A percentile compares a stretch with the other conserved stretches of the same genome.
Conservation (phyloP, 2,329 filamentous ascomycete species). For the Orbilia javanica region DNA sequence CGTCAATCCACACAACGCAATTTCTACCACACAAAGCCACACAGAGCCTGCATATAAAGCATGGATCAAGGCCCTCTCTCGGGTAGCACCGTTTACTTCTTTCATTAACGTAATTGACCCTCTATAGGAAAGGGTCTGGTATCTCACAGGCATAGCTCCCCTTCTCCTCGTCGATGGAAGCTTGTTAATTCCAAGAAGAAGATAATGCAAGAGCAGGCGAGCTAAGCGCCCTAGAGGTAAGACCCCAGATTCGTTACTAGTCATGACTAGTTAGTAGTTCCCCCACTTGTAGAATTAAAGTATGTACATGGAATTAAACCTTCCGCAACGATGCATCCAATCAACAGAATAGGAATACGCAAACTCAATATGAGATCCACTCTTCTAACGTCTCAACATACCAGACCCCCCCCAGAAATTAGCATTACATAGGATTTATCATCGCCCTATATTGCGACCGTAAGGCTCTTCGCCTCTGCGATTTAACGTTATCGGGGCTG, state of each 20-base stretch:
- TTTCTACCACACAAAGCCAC: slow-evolving; percentile 43
- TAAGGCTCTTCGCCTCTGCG: not conserved
- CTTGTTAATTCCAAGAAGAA: not conserved
- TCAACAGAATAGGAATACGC: slow-evolving; percentile 11
- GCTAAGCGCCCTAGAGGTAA: slow-evolving; percentile 3
- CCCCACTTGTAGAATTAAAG: not conserved
- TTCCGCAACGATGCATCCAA: slow-evolving; percentile 8
- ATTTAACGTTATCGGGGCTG: not conserved
- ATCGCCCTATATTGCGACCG: not conserved
- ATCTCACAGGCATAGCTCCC: not conserved
- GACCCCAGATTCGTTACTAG: not conserved
- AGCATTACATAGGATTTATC: not conserved
- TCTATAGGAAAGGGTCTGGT: not conserved
- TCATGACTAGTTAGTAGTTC: not conserved
- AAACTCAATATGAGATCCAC: not conserved
- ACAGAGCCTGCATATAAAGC: slow-evolving; percentile 30
- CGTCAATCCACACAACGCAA: slow-evolving; percentile 47
- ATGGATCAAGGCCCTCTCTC: slow-evolving; percentile 14
- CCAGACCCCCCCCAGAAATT: slow-evolving; percentile 27
- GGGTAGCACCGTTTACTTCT: slow-evolving; percentile 27
- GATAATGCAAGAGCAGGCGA: slow-evolving; percentile 15
- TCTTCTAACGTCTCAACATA: not conserved
- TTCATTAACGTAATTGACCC: slow-evolving; percentile 24
- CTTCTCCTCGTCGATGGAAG: not conserved
- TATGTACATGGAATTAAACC: slow-evolving; percentile 1